Evolutionary conservation across 2,329 filamentous ascomycete species (phyloP).

Genomic region (Chaetothyriales sp.): DNA sequence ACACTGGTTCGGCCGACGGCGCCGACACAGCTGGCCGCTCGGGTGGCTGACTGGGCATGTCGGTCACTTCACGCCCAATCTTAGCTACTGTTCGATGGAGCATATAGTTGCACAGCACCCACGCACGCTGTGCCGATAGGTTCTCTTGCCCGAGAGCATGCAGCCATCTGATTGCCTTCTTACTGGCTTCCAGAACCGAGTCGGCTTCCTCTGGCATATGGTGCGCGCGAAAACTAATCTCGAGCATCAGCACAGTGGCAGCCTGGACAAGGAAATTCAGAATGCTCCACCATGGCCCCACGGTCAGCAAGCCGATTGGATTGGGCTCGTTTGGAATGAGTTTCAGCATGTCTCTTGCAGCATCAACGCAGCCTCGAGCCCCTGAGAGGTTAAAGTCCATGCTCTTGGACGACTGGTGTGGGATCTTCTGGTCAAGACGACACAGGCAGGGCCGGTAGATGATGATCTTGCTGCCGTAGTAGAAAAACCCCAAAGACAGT

Average conservation of each 20-base stretch:
- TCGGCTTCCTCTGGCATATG: conserved; percentile 30
- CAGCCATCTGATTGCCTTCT: conserved; percentile 33
- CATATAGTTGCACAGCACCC: conserved; percentile 28
- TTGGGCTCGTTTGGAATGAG: conserved; percentile 32
- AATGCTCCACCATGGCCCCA: conserved; percentile 33
- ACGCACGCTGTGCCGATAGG: conserved; percentile 28
- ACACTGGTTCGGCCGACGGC: neutral
- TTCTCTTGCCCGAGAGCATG: conserved; percentile 27
- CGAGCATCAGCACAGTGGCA: conserved; percentile 31
- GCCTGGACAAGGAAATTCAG: conserved; percentile 34
- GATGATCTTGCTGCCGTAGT: conserved; percentile 31
- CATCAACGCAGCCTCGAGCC: conserved; percentile 27
- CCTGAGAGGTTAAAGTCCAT: conserved; percentile 27
- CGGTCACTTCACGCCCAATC: conserved; percentile 21
- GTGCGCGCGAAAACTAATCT: conserved; percentile 31
- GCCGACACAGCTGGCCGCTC: conserved; percentile 2
- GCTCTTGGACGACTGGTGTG: conserved; percentile 19
- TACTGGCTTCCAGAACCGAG: conserved; percentile 24
- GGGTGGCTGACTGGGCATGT: conserved; percentile 18
- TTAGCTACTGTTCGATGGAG: conserved; percentile 24
- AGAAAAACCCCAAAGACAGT: conserved; percentile 30
- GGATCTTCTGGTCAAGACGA: conserved; percentile 26
- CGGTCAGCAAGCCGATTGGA: conserved; percentile 26
- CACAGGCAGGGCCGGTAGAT: conserved; percentile 35
- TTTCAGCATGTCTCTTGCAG: conserved; percentile 26